A percentile compares a stretch with the other conserved stretches of the same genome.
These are phyloP conservation scores for Xylariales sp. DNA, from an alignment of 2,329 filamentous ascomycete genomes.

Conservation along the genomic window DNA sequence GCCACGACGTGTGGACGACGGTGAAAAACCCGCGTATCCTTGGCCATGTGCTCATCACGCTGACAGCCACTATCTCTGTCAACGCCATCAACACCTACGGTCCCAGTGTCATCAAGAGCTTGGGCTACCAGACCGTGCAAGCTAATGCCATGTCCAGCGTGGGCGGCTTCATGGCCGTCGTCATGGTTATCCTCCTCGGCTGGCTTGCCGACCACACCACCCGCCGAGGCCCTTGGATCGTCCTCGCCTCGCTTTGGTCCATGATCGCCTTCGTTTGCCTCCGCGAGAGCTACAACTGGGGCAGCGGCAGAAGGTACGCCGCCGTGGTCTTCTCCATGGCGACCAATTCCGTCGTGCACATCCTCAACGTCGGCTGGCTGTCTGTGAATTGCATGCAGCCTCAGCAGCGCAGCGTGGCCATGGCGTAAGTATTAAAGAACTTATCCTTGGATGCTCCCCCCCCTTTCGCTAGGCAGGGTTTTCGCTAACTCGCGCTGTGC, in stretches of 20 bases:
- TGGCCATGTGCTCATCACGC: conserved; percentile 20
- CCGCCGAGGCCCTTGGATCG: conserved; percentile 27
- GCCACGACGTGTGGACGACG: conserved; percentile 28
- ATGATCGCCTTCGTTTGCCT: conserved; percentile 31
- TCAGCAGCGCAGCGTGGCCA: conserved; percentile 21
- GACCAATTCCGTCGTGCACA: conserved; percentile 27
- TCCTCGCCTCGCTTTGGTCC: conserved; percentile 30
- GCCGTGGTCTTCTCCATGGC: conserved; percentile 19
- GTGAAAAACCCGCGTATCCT: conserved; percentile 21
- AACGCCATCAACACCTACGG: conserved; percentile 21
- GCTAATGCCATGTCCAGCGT: conserved; percentile 22
- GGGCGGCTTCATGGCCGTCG: conserved; percentile 14
- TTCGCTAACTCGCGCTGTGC: too few species aligned
- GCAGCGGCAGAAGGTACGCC: conserved; percentile 17
- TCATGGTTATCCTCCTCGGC: conserved; percentile 12
- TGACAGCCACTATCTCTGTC: conserved; percentile 14
- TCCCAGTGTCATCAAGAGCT: conserved; percentile 21
- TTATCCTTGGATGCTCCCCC: too few species aligned
- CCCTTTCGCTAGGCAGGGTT: too few species aligned
- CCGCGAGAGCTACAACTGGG: conserved; percentile 16
- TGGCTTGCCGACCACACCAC: conserved; percentile 22
- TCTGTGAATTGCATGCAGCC: conserved; percentile 21
- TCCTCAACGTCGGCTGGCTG: conserved; percentile 22
- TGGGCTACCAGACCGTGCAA: conserved; percentile 9
- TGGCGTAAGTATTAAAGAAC: conserved; percentile 25